Conservation (phyloP, 2,329 filamentous ascomycete genomes). For the Epichloe elymi region DNA sequence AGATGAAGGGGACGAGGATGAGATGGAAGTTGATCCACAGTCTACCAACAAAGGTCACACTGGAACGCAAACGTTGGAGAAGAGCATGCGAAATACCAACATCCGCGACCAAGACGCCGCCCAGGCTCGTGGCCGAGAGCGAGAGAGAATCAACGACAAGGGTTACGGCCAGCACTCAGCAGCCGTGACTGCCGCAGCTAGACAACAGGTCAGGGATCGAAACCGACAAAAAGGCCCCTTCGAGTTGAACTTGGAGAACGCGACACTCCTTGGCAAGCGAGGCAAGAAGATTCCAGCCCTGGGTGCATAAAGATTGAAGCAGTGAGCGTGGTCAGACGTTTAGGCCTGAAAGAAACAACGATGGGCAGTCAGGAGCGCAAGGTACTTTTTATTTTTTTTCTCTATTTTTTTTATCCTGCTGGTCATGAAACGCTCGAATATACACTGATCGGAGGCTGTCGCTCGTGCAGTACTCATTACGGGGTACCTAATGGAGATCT, state of each 20-base stretch:
- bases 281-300: conserved; percentile 39
- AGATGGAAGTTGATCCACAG: conserved; percentile 51
- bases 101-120: conserved; percentile 39
- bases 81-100: conserved; percentile 74
- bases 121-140: conserved; percentile 20
- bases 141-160: conserved; percentile 28
- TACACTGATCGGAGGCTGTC: not conserved
- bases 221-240: conserved; percentile 68
- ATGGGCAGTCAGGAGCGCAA: no score
- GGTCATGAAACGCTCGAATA: not conserved
- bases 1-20: conserved; percentile 41
- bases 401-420: not conserved
- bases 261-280: conserved; percentile 70
- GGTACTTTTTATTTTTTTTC: no score
- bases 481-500: not conserved
- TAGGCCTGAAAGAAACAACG: no score
- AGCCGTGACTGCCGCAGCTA: conserved; percentile 69
- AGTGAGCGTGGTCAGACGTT: no score
- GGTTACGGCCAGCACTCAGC: conserved; percentile 88
- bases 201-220: conserved; percentile 59
- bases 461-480: not conserved
- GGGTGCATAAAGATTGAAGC: conserved; percentile 17
- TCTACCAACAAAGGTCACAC: conserved; percentile 32
- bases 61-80: conserved; percentile 59
- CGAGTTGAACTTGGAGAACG: conserved; percentile 82